phyloP scores from a whole-genome alignment of 2,329 filamentous ascomycete genomes.

The Calonectria ilicicola region DNA sequence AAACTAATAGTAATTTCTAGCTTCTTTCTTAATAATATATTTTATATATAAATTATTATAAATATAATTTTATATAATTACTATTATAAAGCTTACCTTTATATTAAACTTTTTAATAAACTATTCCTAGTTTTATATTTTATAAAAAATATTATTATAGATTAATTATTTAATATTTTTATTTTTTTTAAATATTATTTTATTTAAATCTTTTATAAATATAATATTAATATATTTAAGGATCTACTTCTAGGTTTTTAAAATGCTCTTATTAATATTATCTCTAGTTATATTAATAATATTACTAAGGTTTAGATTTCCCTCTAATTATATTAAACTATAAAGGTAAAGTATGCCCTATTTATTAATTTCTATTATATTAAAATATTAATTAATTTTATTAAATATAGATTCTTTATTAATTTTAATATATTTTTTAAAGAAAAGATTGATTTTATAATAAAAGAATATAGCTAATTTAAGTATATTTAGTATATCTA shows the following conservation, averaged over 20 bases:
- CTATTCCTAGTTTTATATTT: not conserved
- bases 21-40: not conserved
- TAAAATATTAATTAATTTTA: not conserved
- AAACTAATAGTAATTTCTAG: not conserved
- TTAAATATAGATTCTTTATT: not conserved
- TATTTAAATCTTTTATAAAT: no score
- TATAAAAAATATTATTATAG: no score
- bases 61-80: not conserved
- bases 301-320: not conserved
- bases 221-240: no score
- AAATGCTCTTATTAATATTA: not conserved
- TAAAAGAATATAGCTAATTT: conserved; percentile 12
- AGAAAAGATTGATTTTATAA: not conserved
- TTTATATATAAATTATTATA: conserved; percentile 8
- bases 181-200: no score
- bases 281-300: not conserved
- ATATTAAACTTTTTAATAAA: no score
- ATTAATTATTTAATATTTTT: no score
- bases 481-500: conserved; percentile 6
- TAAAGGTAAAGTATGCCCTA: not conserved
- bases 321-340: conserved; percentile 11
- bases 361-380: not conserved
- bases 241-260: no score
- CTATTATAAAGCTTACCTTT: conserved; percentile 7
- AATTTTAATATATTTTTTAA: conserved; percentile 2